These are phyloP conservation scores for Tolypocladium endophyticum DNA, from an alignment of 2,329 filamentous ascomycete species.

Conservation along the genomic window DNA sequence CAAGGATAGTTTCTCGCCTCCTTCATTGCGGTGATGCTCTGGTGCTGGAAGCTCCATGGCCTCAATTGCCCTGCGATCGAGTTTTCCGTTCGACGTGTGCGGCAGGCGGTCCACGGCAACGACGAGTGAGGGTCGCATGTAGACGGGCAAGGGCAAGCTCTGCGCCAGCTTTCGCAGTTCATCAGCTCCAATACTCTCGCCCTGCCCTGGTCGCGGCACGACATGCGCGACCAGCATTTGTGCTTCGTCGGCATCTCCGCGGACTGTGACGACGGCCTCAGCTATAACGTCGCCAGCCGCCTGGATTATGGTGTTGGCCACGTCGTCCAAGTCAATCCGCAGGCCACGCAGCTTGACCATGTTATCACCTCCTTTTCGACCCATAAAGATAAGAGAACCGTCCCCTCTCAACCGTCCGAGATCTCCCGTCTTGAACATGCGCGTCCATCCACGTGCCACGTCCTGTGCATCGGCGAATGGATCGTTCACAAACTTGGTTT, in stretches of 20 bases:
- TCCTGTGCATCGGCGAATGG: conserved; percentile 4
- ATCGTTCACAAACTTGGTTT: background rate
- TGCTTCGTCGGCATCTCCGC: conserved; percentile 1
- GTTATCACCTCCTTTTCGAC: conserved; percentile 29
- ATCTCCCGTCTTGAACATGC: conserved; percentile 31
- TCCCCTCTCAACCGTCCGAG: conserved; percentile 19
- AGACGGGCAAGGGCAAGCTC: background rate
- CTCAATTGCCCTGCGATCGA: background rate
- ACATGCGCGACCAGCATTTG: conserved; percentile 18
- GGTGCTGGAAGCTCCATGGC: background rate
- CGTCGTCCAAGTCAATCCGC: conserved; percentile 35
- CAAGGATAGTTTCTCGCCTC: background rate
- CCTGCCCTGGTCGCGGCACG: background rate
- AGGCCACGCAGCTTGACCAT: conserved; percentile 34
- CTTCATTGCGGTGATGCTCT: background rate
- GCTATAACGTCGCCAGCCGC: conserved; percentile 7
- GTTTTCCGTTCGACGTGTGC: background rate
- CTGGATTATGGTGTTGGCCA: conserved; percentile 13
- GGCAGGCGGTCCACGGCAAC: conserved; percentile 1
- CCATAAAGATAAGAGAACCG: conserved; percentile 22
- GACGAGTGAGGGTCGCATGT: conserved; percentile 2
- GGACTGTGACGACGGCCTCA: conserved; percentile 13
- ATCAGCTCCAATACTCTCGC: background rate
- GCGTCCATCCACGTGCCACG: conserved; percentile 9
- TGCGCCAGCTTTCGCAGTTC: background rate